Evolutionary conservation across 306 rosid species (phyloP), one percentile per base, ranked within the genome.

Genomic region (Trifolium repens): DNA sequence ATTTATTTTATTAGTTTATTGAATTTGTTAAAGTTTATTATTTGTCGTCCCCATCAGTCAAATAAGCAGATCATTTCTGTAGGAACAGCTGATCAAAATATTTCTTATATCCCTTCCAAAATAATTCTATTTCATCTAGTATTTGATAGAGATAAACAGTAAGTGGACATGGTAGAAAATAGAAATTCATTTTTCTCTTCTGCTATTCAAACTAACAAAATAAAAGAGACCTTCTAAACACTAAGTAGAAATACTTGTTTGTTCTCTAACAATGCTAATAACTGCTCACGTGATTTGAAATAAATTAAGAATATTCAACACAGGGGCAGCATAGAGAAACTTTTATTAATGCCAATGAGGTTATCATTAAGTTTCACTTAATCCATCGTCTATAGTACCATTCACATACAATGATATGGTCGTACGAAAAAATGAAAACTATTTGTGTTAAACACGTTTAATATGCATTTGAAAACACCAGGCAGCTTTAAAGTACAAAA

Each of bases 401-500:
- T 69, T 55, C 70, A 68, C 52, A 78, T 60, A 35, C 57, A 46
- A 30, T 19, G 49, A 17, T 58, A 44, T 40, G 62, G n/a, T 73
- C 54, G 46, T 4, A 37, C 16, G 57, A 65, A 13, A 52, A 27
- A 5, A 46, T 76, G 39, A 30, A 78, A 70, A 49, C 8, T 61
- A 47, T 39, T n/a, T 61, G 11, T 52, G 15, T 63, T 17, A 62
- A 24, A 78, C 66, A 19, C 1, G 9, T 37, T 37, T 42, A 59
- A 50, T 61, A 46, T 46, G 54, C 17, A 40, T 32, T 43, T 22
- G 24, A 72, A 66, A 68, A 14, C 67, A 69, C 3, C 64, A 55
- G 39, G 50, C 42, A 64, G 39, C 8, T 70, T 79, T 46, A 44
- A 61, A 54, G 66, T 5, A 69, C 35, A 74, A 57, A 64, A 37